Percentiles rank a stretch among this genome's conserved stretches.
phyloP scores from a whole-genome alignment of 2,329 filamentous ascomycete species.

The Clonostachys solani region DNA sequence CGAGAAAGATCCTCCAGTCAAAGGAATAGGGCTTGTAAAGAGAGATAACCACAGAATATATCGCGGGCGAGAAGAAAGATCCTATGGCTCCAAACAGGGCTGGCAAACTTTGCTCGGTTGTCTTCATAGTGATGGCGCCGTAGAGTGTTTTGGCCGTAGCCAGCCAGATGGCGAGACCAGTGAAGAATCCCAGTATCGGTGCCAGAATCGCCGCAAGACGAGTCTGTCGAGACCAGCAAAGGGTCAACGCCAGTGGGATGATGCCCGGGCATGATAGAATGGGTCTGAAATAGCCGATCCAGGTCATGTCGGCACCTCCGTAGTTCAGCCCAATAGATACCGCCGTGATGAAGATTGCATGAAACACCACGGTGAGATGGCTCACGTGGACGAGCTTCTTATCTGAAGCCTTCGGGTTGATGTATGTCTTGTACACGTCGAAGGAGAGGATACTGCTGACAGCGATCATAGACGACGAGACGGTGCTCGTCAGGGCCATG shows the following conservation, averaged over 20 bases:
- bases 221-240: slow-evolving; percentile 41
- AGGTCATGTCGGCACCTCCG: not conserved
- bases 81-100: slow-evolving; percentile 44
- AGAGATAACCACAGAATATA: slow-evolving; percentile 36
- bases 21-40: slow-evolving; percentile 28
- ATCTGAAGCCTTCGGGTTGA: slow-evolving; percentile 69
- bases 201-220: slow-evolving; percentile 37
- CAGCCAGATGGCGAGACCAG: slow-evolving; percentile 43
- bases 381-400: slow-evolving; percentile 60
- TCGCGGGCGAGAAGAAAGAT: slow-evolving; percentile 26
- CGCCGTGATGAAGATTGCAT: slow-evolving; percentile 49
- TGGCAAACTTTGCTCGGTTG: slow-evolving; percentile 37
- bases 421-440: slow-evolving; percentile 79
- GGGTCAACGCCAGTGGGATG: slow-evolving; percentile 40
- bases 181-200: slow-evolving; percentile 38
- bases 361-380: slow-evolving; percentile 67
- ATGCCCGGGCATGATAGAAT: slow-evolving; percentile 28
- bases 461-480: slow-evolving; percentile 77
- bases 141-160: slow-evolving; percentile 34
- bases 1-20: slow-evolving; percentile 20
- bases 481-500: slow-evolving; percentile 81
- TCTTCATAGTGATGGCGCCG: slow-evolving; percentile 34
- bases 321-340: not conserved
- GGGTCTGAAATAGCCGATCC: not conserved
- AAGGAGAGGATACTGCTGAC: slow-evolving; percentile 80